Evolutionary conservation across 352 stramenopile genomes (phyloP), one percentile per base, ranked within the genome.

Genomic region (Phytophthora pisi): DNA sequence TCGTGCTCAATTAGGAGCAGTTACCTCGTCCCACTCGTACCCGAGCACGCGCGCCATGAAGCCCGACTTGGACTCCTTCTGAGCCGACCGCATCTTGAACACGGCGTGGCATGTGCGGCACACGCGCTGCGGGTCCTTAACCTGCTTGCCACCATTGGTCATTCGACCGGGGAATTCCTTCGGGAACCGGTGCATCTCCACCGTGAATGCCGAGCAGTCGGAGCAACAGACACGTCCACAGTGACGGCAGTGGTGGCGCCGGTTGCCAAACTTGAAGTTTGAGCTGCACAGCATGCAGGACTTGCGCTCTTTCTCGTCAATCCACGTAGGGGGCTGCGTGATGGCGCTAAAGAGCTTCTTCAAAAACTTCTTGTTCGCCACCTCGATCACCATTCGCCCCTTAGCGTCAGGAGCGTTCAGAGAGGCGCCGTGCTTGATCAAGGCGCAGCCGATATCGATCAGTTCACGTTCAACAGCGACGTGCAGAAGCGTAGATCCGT

Each of bases 11-110:
- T 79, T 76, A 1, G 64, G 46, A 62, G 70, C 66, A 53, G 82
- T 84, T 47, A 93, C 76, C 70, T 96, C 86, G 57, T 96, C 88
- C 86, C 88, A 96, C 66, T 96, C 88, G 75, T 94, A 92, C 50
- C 86, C 86, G 23, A 93, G 78, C 57, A 92, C 84, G 42, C 83
- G 81, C 47, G 84, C 86, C 69, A 96, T 91, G 63, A 93, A 93
- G 57, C 86, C 86, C 24, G 78, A 90, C 75, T 93, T 96, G 63
- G 79, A 88, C 69, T 96, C 86, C 51, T 93, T 94, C 69, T 93
- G 85, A 55, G 82, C 84, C 26, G 72, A 74, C 9, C 86, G 86
- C 75, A 91, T 88, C 71, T 96, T 96, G 70, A 96, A 96, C 59
- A 96, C 86, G 46, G 79, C 84, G 67, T 94, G 81, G 56, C 88